phyloP scores from a whole-genome alignment of 2,329 filamentous ascomycete genomes.

The Neofusicoccum sp. region DNA sequence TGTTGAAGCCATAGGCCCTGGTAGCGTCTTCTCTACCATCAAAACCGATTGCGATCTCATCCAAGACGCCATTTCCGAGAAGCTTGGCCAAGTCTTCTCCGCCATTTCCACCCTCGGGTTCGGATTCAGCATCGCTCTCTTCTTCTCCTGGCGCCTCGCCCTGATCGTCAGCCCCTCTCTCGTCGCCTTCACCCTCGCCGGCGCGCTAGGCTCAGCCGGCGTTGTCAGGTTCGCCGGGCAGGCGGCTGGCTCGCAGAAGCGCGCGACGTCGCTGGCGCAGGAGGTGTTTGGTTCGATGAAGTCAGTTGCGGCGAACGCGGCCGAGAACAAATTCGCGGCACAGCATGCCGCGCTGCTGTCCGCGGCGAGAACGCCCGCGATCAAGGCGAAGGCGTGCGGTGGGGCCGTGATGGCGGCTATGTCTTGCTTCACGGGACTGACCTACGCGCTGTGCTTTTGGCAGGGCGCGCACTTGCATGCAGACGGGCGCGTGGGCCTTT shows the following conservation, averaged over 20 bases:
- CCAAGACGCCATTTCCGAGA: conserved; percentile 74
- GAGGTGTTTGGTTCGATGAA: neutral
- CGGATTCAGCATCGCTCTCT: conserved; percentile 59
- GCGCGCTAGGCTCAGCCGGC: neutral
- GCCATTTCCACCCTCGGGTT: conserved; percentile 69
- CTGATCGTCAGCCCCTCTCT: conserved; percentile 10
- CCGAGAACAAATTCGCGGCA: neutral
- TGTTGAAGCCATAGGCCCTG: conserved; percentile 69
- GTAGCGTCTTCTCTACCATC: conserved; percentile 87
- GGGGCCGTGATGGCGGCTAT: conserved; percentile 11
- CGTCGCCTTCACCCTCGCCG: conserved; percentile 4
- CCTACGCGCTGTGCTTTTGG: conserved; percentile 17
- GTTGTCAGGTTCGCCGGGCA: conserved; percentile 49
- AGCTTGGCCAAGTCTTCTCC: conserved; percentile 64
- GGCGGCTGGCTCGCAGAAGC: conserved; percentile 60
- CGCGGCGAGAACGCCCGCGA: neutral
- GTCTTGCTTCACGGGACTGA: conserved; percentile 5
- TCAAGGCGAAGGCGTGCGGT: neutral
- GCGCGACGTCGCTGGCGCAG: conserved; percentile 38
- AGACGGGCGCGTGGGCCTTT: conserved; percentile 62
- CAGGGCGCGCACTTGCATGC: conserved; percentile 15
- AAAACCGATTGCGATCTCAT: conserved; percentile 92
- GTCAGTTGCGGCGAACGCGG: neutral
- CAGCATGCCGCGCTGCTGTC: conserved; percentile 2
- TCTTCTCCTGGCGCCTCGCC: conserved; percentile 7